Evolutionary conservation across 805 yeast species (phyloP), one percentile per base, ranked within the genome.

Genomic region (Zygotorulaspora danielsina): DNA sequence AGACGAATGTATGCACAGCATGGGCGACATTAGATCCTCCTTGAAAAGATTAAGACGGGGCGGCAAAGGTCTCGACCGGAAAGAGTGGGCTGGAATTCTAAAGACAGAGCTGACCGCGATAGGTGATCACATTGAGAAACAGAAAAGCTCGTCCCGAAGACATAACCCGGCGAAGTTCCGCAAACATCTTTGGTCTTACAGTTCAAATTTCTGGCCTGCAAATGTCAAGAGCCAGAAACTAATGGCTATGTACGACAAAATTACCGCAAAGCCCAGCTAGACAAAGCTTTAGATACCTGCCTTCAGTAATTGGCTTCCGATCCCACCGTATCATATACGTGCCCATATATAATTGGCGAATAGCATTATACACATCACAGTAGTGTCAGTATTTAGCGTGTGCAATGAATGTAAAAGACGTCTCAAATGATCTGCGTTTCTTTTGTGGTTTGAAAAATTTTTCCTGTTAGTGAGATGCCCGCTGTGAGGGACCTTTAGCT

Each of bases 151-250:
- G 12, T 52, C 57, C 1, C 45, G 45, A 2, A 52, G 53, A 3
- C 48, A 48, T 11, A 66, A 66, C 16, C 55, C 66, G 19, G 69
- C 63, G 5, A 73, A 69, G 53, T 51, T 66, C 42, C 67, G 69
- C 41, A 80, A 75, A 56, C 93, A 86, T 53, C 63, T 87, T 43
- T 87, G 96, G 96, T 75, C 84, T 20, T 86, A 81, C 59, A 86
- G 93, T 4, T 72, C 88, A 15, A 73, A 76, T 38, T 87, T 79
- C 65, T 87, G 96, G 96, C 96, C 96, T 2, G 84, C 79, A 3
- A 74, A 75, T 45, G 96, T 81, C n/a, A 77, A 83, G 29, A 81
- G 90, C 44, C 63, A 69, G 26, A 82, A 82, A 64, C 76, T 87
- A 46, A 71, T 73, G 54, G 79, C 76, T 20, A 87, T 88, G 96